Evolutionary conservation across 139 green algal species (phyloP).

Genomic region (Dunaliella sp.): DNA sequence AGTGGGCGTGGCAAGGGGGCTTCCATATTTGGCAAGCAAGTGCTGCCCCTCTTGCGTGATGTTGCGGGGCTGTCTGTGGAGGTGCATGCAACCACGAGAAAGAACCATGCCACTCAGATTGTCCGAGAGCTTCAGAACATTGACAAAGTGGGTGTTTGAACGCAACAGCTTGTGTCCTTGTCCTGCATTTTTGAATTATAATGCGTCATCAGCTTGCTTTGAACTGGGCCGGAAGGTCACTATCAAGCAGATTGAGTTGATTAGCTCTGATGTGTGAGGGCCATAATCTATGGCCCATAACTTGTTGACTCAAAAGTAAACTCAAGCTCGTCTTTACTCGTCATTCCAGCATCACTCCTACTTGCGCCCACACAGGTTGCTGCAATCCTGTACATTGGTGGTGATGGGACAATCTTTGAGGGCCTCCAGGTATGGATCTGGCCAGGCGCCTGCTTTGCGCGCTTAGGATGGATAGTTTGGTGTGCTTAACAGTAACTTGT

Average conservation of each 20-base stretch:
- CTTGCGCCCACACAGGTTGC: no score
- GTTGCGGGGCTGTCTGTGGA: conserved; percentile 51
- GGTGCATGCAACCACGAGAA: conserved; percentile 33
- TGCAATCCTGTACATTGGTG: conserved; percentile 60
- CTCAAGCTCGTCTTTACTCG: no score
- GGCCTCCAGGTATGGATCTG: conserved; percentile 66
- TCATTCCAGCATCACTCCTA: no score
- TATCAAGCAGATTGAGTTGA: no score
- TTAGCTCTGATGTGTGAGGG: no score
- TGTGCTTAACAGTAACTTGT: no score
- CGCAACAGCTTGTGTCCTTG: neutral
- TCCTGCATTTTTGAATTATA: neutral
- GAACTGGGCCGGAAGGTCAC: no score
- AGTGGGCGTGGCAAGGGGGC: conserved; percentile 57
- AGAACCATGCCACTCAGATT: conserved; percentile 53
- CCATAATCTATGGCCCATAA: no score
- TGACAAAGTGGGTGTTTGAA: neutral
- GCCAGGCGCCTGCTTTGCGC: no score
- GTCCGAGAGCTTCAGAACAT: conserved; percentile 17
- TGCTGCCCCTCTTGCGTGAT: conserved; percentile 56
- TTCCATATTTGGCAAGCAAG: conserved; percentile 25
- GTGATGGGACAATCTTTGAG: conserved; percentile 76
- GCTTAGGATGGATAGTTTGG: no score
- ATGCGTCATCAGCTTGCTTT: neutral
- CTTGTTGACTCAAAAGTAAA: no score